phyloP scores from a whole-genome alignment of 2,329 filamentous ascomycete species.

The Clarireedia sp. region DNA sequence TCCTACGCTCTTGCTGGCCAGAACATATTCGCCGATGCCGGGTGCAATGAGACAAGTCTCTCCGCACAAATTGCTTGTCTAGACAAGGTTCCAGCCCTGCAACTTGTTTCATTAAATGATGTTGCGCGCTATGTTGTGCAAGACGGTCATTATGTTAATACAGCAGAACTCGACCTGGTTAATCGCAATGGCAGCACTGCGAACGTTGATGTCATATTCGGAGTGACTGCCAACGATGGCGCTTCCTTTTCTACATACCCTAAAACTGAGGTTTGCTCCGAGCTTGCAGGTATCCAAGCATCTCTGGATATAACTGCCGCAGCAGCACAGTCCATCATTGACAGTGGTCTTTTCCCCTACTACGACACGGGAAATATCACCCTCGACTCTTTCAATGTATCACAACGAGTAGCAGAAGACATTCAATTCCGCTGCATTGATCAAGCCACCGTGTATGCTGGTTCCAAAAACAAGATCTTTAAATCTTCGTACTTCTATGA shows the following conservation, averaged over 20 bases:
- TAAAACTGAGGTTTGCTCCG: slow-evolving; percentile 33
- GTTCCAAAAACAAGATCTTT: slow-evolving; percentile 33
- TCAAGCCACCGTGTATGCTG: slow-evolving; percentile 46
- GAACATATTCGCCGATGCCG: slow-evolving; percentile 39
- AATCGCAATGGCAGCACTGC: slow-evolving; percentile 37
- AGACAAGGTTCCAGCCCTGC: slow-evolving; percentile 33
- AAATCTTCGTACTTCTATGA: slow-evolving; percentile 42
- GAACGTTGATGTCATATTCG: slow-evolving; percentile 45
- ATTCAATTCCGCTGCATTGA: slow-evolving; percentile 48
- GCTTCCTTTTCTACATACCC: slow-evolving; percentile 44
- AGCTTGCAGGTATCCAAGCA: slow-evolving; percentile 36
- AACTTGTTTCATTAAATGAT: slow-evolving; percentile 32
- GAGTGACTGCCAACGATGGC: slow-evolving; percentile 41
- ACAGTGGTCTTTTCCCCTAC: slow-evolving; percentile 41
- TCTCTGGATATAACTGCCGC: slow-evolving; percentile 39
- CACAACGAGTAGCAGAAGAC: slow-evolving; percentile 44
- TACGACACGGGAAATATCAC: slow-evolving; percentile 42
- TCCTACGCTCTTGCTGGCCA: slow-evolving; percentile 41
- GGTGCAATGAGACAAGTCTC: slow-evolving; percentile 38
- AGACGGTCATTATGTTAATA: slow-evolving; percentile 44
- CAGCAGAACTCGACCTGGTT: slow-evolving; percentile 37
- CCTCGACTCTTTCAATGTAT: slow-evolving; percentile 47
- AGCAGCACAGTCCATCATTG: slow-evolving; percentile 34
- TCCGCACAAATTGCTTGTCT: slow-evolving; percentile 40
- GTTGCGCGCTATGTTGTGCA: slow-evolving; percentile 46